Evolutionary conservation across 768 basidiomycete genomes (phyloP), one percentile per base, ranked within the genome.

Genomic region (Serendipita sp.): DNA sequence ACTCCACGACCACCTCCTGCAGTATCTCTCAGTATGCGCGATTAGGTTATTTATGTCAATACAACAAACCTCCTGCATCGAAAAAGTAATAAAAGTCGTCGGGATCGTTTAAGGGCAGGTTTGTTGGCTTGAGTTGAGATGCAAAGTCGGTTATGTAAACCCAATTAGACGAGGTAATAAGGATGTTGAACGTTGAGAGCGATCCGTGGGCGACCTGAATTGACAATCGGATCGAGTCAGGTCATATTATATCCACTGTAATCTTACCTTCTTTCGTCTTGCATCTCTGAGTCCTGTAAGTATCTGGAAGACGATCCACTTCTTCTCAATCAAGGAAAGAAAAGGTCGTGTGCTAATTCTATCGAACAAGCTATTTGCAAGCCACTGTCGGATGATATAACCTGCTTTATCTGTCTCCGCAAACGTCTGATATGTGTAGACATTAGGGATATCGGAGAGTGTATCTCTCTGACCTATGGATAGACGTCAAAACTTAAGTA

Each of bases 51-150:
- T 41, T 13, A 13, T 7, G 13, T 41, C 38, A 41, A 41, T 13
- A 13, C 13, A 41, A 41, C 38, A 41, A 41, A 41, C 38, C 56
- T 60, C 56, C 92, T 3, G 91, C 92, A 74, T 99, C 96, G 74
- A 94, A 98, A 79, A 86, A 99, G 78, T 93, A 96, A 3, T 93
- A 94, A 74, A 97, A 99, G 75, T 95, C 93, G 5, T 94, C 85
- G 2, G 96, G 96, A 72, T 98, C 94, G 71, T 99, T 92, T 48
- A 97, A 81, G 0, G 96, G 96, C 10, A 99, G 83, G 73, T 85
- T 90, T 1, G 92, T 94, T 0, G 94, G 96, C 73, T 99, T 99
- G 81, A 90, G 94, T 0, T 85, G 82, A 13, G 76, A 74, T 0
- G 94, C 90, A 73, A 98, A 98, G 76, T 98, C 96, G 46, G 94